phyloP scores from a whole-genome alignment of 2,329 filamentous ascomycete genomes.

The Fusarium buharicum region DNA sequence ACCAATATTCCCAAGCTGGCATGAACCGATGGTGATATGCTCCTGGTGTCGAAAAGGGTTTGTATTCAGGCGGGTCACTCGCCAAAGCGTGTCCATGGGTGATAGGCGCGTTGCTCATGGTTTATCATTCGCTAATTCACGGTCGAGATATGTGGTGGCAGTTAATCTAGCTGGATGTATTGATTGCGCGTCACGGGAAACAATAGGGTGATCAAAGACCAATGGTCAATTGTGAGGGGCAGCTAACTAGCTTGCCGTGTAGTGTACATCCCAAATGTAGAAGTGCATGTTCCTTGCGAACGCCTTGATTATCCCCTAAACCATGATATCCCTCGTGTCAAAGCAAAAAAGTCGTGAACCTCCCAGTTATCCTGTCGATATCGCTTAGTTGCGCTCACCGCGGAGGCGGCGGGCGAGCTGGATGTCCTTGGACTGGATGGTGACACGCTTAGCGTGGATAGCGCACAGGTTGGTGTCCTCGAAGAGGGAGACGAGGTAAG shows the following conservation, averaged over 20 bases:
- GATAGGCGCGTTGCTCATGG: rapidly evolving
- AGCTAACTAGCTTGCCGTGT: constrained; percentile 46
- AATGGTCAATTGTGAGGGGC: constrained; percentile 43
- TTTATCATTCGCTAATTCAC: rapidly evolving
- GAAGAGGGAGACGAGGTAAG: constrained; percentile 97
- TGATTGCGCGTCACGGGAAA: constrained; percentile 9
- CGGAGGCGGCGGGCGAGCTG: constrained; percentile 95
- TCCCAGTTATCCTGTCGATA: constrained; percentile 43
- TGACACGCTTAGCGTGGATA: constrained; percentile 99
- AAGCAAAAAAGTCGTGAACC: constrained; percentile 56
- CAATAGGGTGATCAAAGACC: constrained; percentile 28
- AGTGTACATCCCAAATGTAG: constrained; percentile 58
- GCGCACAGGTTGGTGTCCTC: constrained; percentile 99
- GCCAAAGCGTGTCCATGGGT: no score
- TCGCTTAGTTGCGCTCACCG: constrained; percentile 84
- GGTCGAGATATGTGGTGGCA: background rate
- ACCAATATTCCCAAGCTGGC: no score
- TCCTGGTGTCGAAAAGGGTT: no score
- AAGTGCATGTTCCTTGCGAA: constrained; percentile 56
- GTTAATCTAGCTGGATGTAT: background rate
- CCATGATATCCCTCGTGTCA: constrained; percentile 52
- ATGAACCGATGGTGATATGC: background rate
- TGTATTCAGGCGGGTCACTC: no score
- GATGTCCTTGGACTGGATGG: constrained; percentile 97
- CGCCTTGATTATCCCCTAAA: constrained; percentile 60